Evolutionary conservation across 208 protist species (phyloP), one percentile per base, ranked within the genome.

Genomic region (Tritrichomonas musculus): DNA sequence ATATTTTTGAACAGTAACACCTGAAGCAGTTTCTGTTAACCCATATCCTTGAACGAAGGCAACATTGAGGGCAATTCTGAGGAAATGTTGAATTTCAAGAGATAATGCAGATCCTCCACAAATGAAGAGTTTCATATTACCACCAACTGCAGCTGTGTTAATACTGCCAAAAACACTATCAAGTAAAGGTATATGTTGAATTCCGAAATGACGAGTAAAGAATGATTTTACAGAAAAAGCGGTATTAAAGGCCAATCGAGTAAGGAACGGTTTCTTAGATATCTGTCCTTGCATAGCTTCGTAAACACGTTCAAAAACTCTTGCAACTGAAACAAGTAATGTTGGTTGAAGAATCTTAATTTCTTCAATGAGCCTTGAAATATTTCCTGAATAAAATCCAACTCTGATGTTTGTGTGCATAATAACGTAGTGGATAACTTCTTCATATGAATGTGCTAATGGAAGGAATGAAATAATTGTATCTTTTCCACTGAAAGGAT

Each of bases 361-460:
- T 41, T 93, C 93, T 36, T 93, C 93, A 60, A 49, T 53, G 30
- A 93, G 72, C 8, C n/a, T 1, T 36, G 5, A 44, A 13, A 75
- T 36, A n/a, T 75, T 36, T 53, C 77, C 77, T 11, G 41, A 49
- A 22, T 30, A 93, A 82, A 49, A 36, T 36, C 47, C 93, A 72
- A 94, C 44, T 44, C 39, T 49, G 39, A 92, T 47, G 2, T 30
- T 30, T 20, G 50, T 53, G n/a, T 72, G 36, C 5, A 60, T 17
- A 9, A 44, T 41, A n/a, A 73, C 80, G 22, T 57, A 36, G 8
- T 94, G 73, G 41, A 73, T 22, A 41, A 92, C n/a, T 27, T 39
- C 33, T 27, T 92, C 93, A 22, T 92, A 94, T 33, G 93, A 64
- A 93, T 94, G 93, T 36, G 93, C 93, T 27, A 94, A 57, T n/a